phyloP scores from a whole-genome alignment of 192 early-diverging fungal genomes.

The Dissophora globulifera region DNA sequence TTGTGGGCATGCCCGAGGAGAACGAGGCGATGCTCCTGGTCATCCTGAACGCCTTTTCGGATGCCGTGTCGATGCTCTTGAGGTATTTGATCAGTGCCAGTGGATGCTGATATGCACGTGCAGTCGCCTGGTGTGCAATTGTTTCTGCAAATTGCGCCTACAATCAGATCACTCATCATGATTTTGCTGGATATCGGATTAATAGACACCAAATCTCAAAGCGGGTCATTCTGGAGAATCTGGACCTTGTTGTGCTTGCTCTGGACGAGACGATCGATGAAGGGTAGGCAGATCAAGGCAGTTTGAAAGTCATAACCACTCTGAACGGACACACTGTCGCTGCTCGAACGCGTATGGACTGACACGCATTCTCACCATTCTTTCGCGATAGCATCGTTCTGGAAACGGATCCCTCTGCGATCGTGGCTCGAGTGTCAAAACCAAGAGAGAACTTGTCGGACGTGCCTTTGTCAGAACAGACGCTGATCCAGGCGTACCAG shows the following conservation, averaged over 20 bases:
- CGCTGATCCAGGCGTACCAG: conserved; percentile 78
- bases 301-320: too few species aligned
- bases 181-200: too few species aligned
- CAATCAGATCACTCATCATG: too few species aligned
- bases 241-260: conserved; percentile 90
- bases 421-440: conserved; percentile 81
- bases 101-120: too few species aligned
- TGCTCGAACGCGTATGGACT: not conserved
- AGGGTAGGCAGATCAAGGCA: conserved; percentile 65
- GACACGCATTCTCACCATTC: not conserved
- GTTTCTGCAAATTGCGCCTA: too few species aligned
- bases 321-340: not conserved
- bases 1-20: conserved; percentile 90
- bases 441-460: conserved; percentile 77
- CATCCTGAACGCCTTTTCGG: conserved; percentile 83
- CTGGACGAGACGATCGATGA: conserved; percentile 97
- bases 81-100: too few species aligned
- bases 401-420: conserved; percentile 80
- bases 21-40: conserved; percentile 91
- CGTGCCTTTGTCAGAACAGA: conserved; percentile 82
- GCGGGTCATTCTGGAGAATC: conserved; percentile 87
- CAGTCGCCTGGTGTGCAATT: too few species aligned
- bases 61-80: conserved; percentile 85
- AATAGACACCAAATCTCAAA: conserved; percentile 92
- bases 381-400: conserved; percentile 66